Conservation (phyloP, 495 filamentous ascomycete species). For the Hypoxylon fuscum region DNA sequence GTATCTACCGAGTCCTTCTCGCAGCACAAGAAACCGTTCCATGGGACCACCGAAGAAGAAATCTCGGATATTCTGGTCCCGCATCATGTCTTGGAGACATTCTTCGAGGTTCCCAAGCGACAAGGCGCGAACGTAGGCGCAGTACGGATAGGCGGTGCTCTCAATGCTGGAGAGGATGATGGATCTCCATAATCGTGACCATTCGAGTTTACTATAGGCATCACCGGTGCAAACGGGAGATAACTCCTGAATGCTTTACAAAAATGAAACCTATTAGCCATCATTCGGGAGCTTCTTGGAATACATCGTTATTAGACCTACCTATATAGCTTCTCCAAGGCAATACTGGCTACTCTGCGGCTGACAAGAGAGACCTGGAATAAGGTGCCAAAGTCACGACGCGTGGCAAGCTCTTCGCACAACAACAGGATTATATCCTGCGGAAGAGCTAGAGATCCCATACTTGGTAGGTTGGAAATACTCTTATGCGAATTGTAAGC, state of each 20-base stretch:
- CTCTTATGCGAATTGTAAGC: background rate
- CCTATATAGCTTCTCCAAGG: conserved; percentile 72
- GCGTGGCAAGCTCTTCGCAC: conserved; percentile 61
- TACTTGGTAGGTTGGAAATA: background rate
- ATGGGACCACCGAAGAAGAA: conserved; percentile 63
- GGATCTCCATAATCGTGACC: conserved; percentile 73
- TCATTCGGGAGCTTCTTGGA: conserved; percentile 3
- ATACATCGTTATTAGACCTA: conserved; percentile 35
- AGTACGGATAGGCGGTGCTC: conserved; percentile 73
- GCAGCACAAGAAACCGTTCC: conserved; percentile 42
- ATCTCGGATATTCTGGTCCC: conserved; percentile 49
- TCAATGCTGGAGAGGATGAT: conserved; percentile 72
- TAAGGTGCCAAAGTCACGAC: conserved; percentile 64
- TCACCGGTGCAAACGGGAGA: conserved; percentile 26
- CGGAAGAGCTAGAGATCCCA: conserved; percentile 50
- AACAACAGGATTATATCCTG: conserved; percentile 70
- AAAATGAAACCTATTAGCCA: conserved; percentile 8
- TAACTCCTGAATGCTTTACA: conserved; percentile 32
- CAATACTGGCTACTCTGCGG: conserved; percentile 62
- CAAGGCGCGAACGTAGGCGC: conserved; percentile 69
- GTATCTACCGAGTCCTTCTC: background rate
- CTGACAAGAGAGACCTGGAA: conserved; percentile 63
- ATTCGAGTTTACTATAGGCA: conserved; percentile 49
- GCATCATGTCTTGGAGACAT: conserved; percentile 63
- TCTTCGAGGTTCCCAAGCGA: conserved; percentile 67